Evolutionary conservation across 257 asterid species (phyloP).

Genomic region (Osmanthus fragrans): DNA sequence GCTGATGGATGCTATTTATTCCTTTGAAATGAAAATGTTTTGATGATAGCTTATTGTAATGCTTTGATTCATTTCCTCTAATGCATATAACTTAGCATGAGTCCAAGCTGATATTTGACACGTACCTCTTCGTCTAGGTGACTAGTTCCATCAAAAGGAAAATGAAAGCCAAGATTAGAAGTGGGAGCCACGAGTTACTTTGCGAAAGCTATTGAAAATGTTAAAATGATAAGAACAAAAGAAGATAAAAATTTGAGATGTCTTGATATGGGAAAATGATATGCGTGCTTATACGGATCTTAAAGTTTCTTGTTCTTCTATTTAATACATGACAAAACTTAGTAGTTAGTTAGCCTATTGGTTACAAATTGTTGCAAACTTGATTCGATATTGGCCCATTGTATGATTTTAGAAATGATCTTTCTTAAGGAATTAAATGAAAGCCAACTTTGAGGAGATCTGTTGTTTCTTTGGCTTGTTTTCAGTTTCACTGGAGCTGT

Average conservation of each 20-base stretch:
- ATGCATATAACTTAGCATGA: not conserved
- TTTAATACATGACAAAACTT: not conserved
- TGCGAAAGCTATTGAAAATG: not conserved
- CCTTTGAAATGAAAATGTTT: not conserved
- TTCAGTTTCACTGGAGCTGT: not conserved
- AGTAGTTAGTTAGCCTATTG: not conserved
- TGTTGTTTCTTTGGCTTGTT: not conserved
- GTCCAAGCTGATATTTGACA: not conserved
- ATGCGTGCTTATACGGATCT: not conserved
- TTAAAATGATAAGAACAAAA: not conserved
- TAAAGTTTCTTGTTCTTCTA: not conserved
- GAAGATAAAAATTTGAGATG: not conserved
- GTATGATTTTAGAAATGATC: too few relatives aligned
- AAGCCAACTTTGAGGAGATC: not conserved
- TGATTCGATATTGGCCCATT: not conserved
- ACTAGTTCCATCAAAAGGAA: not conserved
- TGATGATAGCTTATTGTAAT: not conserved
- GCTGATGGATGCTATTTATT: not conserved
- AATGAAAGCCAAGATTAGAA: not conserved
- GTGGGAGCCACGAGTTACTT: not conserved
- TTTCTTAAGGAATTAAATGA: too few relatives aligned
- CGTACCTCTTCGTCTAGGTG: not conserved
- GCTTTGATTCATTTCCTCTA: not conserved
- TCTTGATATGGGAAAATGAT: not conserved
- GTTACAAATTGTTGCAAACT: not conserved